Evolutionary conservation across 225 moss, liverwort and hornwort species (phyloP).

Genomic region (Antitrichia curtipendula): DNA sequence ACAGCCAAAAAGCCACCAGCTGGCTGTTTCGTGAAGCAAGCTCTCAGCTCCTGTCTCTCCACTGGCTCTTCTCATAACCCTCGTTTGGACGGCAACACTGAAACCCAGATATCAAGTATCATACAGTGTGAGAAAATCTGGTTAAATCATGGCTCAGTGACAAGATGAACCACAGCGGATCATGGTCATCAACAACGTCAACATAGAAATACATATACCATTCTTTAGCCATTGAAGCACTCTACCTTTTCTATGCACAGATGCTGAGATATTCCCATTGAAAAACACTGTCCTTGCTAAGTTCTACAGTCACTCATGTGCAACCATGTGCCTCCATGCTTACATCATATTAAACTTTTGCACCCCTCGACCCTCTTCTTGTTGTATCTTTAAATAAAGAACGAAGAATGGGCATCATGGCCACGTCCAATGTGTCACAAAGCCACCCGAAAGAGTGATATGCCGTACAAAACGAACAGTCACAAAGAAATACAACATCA

Average conservation of each 20-base stretch:
- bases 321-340: neutral
- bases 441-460: neutral
- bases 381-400: neutral
- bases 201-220: neutral
- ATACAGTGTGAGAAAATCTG: neutral
- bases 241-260: neutral
- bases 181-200: neutral
- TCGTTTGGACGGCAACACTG: conserved; percentile 80
- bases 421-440: neutral
- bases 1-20: conserved; percentile 69
- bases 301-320: neutral
- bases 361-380: neutral
- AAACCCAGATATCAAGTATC: neutral
- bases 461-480: neutral
- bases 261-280: too few species aligned
- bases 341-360: neutral
- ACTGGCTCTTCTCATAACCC: conserved; percentile 64
- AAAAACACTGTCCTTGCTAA: neutral
- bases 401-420: neutral
- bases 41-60: conserved; percentile 62
- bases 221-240: neutral
- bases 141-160: neutral
- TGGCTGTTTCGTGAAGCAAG: conserved; percentile 59
- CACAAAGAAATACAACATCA: neutral
- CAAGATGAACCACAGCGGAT: neutral